Evolutionary conservation across 352 stramenopile genomes (phyloP).

Genomic region (Pythium guiyangense): DNA sequence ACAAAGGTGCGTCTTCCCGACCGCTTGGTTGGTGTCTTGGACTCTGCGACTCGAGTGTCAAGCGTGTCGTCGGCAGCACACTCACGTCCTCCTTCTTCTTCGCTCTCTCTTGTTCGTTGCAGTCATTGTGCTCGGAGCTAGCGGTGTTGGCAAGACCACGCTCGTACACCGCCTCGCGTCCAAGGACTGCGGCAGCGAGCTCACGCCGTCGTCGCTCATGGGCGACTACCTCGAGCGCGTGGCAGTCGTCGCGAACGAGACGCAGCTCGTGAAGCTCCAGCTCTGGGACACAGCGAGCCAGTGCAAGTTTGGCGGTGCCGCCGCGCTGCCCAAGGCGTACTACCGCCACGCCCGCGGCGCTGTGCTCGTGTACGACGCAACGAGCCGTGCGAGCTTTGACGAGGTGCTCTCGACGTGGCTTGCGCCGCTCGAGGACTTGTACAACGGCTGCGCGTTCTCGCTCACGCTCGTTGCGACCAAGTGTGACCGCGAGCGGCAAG

Average conservation of each 20-base stretch:
- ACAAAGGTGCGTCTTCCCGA: constrained; percentile 53
- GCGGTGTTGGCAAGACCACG: constrained; percentile 37
- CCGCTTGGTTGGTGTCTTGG: too few species aligned
- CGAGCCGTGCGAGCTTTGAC: constrained; percentile 27
- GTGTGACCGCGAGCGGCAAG: constrained; percentile 12
- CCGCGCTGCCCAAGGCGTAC: constrained; percentile 30
- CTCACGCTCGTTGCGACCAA: constrained; percentile 32
- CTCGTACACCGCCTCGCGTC: constrained; percentile 25
- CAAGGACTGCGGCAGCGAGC: not conserved
- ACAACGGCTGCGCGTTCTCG: constrained; percentile 16
- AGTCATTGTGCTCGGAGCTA: constrained; percentile 44
- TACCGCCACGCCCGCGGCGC: constrained; percentile 36
- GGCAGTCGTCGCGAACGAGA: constrained; percentile 14
- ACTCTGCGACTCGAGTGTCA: too few species aligned
- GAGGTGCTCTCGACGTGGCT: constrained; percentile 25
- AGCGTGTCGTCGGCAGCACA: too few species aligned
- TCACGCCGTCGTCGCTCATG: not conserved
- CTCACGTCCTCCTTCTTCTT: not conserved
- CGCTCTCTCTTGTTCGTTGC: not conserved
- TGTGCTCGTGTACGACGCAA: constrained; percentile 42
- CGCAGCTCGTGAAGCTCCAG: constrained; percentile 38
- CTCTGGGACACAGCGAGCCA: constrained; percentile 53
- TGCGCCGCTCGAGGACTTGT: constrained; percentile 18
- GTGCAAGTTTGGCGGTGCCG: constrained; percentile 31
- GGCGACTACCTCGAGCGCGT: constrained; percentile 34